Evolutionary conservation across 805 yeast genomes (phyloP).

Genomic region (Barnettozyma populi): DNA sequence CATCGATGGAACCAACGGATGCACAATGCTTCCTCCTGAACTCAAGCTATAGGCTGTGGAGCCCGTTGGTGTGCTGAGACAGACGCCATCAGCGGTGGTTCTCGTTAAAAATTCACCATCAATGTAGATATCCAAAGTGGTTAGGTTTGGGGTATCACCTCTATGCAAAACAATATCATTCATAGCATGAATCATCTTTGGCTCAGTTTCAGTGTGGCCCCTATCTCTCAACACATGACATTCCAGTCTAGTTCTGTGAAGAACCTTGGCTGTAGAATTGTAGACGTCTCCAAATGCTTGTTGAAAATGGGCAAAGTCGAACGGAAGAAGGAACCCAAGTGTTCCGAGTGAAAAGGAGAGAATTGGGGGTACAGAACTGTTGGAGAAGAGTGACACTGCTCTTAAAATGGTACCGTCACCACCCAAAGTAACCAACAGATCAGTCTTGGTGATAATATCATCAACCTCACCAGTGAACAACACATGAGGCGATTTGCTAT

Average conservation of each 20-base stretch:
- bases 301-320: constrained; percentile 60
- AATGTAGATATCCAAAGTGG: constrained; percentile 77
- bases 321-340: constrained; percentile 83
- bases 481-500: constrained; percentile 31
- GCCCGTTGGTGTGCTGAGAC: constrained; percentile 87
- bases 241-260: constrained; percentile 73
- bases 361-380: constrained; percentile 78
- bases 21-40: constrained; percentile 90
- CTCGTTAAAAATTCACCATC: constrained; percentile 82
- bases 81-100: constrained; percentile 89
- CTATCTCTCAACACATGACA: constrained; percentile 50
- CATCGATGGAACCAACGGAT: constrained; percentile 80
- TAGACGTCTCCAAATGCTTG: constrained; percentile 63
- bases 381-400: constrained; percentile 74
- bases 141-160: constrained; percentile 81
- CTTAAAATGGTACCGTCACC: constrained; percentile 93
- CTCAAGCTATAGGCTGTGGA: constrained; percentile 88
- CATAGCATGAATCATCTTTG: constrained; percentile 67
- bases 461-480: constrained; percentile 54
- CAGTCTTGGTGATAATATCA: constrained; percentile 63
- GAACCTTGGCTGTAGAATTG: constrained; percentile 60
- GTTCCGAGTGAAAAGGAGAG: constrained; percentile 88
- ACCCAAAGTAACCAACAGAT: constrained; percentile 81
- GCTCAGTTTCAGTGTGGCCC: neutral
- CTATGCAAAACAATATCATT: constrained; percentile 87